These are phyloP conservation scores for Ogataea naganishii DNA, from an alignment of 805 yeast species.

Conservation along the genomic window DNA sequence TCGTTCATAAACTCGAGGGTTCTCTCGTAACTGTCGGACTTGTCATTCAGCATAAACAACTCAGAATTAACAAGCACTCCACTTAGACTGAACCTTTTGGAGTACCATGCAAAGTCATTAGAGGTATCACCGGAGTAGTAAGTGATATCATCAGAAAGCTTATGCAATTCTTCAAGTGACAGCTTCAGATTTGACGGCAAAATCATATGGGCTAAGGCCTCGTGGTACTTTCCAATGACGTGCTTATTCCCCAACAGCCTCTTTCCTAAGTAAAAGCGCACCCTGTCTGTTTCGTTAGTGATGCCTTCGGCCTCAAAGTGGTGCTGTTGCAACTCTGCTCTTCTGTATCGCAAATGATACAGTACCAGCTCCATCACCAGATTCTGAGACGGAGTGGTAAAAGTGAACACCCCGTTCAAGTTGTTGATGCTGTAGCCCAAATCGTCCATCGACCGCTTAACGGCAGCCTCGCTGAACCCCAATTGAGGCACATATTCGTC, in stretches of 20 bases:
- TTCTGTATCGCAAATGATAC: constrained; percentile 36
- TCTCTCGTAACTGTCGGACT: constrained; percentile 39
- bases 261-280: constrained; percentile 26
- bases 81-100: constrained; percentile 68
- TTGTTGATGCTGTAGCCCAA: constrained; percentile 32
- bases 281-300: constrained; percentile 13
- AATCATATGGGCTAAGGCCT: constrained; percentile 53
- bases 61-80: constrained; percentile 70
- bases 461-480: constrained; percentile 35
- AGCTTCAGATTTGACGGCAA: constrained; percentile 51
- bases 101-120: constrained; percentile 85
- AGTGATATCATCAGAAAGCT: constrained; percentile 75
- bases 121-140: constrained; percentile 72
- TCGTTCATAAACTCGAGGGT: constrained; percentile 60
- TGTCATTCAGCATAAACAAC: constrained; percentile 72
- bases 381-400: constrained; percentile 19
- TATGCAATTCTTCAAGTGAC: constrained; percentile 62
- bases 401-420: constrained; percentile 29
- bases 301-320: constrained; percentile 14
- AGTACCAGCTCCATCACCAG: constrained; percentile 33
- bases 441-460: constrained; percentile 34
- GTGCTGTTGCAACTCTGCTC: constrained; percentile 27
- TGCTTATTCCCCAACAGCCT: constrained; percentile 47
- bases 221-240: constrained; percentile 30
- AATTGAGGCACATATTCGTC: constrained; percentile 28